Evolutionary conservation across 495 filamentous ascomycete species (phyloP), one percentile per base, ranked within the genome.

Genomic region (Pseudevernia furfuracea): DNA sequence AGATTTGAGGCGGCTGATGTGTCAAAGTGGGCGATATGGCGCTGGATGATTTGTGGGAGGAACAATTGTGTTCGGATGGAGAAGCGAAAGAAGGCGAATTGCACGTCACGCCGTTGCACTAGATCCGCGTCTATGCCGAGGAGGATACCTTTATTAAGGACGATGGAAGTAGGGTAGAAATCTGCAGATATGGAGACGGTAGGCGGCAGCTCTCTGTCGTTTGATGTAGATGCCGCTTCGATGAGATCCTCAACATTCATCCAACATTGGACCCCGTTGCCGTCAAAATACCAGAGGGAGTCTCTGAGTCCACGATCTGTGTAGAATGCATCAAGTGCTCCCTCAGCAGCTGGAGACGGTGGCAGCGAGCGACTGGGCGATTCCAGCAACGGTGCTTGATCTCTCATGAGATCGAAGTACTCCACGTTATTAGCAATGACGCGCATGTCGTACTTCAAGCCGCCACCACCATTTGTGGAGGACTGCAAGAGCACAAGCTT

Each of bases 361-460:
- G 82, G 82, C 21, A 81, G 64, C 19, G 78, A 77, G 62, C 80
- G 79, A 63, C 78, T 74, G 10, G 74, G 76, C 1, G 75, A 67
- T 58, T 79, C 78, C 59, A 78, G 77, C 63, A 80, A 77, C 2
- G 83, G 82, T 25, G 84, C 81, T 65, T 92, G 89, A 68, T 99
- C 95, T 60, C 91, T 86, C 86, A 95, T 93, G 69, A 95, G 82
- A 56, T 86, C 83, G 71, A 95, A 97, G 70, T 93, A 97, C 70
- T 99, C 95, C 25, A 97, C 92, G 69, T 93, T 93, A 66, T 96
- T 89, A 10, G 92, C 91, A 69, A 99, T 86, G 39, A 97, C 87
- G 17, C 91, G 88, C 95, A 99, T 97, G 70, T 99, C 94, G 71
- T 97, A 99, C 78, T 96, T 96, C 48, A 96, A 77, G 65, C 87